Conservation (phyloP, 768 basidiomycete species). For the Leucocoprinus leucothites region DNA sequence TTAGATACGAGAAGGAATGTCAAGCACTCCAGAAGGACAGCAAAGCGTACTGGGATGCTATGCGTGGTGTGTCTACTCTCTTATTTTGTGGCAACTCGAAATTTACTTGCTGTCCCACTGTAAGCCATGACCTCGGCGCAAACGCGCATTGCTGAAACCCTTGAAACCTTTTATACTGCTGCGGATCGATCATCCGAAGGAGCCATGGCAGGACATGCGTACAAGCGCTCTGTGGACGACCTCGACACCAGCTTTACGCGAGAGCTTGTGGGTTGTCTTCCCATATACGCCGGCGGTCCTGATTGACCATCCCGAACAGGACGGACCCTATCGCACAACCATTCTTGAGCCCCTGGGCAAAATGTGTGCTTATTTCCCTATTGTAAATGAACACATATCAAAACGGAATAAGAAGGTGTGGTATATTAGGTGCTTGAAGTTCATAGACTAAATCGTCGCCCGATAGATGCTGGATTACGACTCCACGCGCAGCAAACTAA, state of each 20-base stretch:
- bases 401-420: conserved; percentile 96
- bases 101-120: neutral
- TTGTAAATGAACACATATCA: conserved; percentile 88
- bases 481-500: conserved; percentile 82
- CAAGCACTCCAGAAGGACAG: conserved; percentile 91
- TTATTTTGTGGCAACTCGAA: neutral
- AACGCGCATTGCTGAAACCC: conserved; percentile 86
- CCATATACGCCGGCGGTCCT: neutral
- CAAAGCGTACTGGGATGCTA: conserved; percentile 92
- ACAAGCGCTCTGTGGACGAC: conserved; percentile 93
- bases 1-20: conserved; percentile 95
- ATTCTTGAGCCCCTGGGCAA: conserved; percentile 95
- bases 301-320: conserved; percentile 35
- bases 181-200: conserved; percentile 84
- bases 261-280: conserved; percentile 66
- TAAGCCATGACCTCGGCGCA: conserved; percentile 94
- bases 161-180: conserved; percentile 89
- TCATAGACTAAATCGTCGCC: neutral
- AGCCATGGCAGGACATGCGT: conserved; percentile 96
- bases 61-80: conserved; percentile 63
- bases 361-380: conserved; percentile 93
- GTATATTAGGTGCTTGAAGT: neutral
- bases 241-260: conserved; percentile 80
- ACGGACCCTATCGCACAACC: conserved; percentile 90
- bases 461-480: conserved; percentile 91